Evolutionary conservation across 2,329 filamentous ascomycete species (phyloP), one percentile per base, ranked within the genome.

Genomic region (Neopestalotiopsis rosae): DNA sequence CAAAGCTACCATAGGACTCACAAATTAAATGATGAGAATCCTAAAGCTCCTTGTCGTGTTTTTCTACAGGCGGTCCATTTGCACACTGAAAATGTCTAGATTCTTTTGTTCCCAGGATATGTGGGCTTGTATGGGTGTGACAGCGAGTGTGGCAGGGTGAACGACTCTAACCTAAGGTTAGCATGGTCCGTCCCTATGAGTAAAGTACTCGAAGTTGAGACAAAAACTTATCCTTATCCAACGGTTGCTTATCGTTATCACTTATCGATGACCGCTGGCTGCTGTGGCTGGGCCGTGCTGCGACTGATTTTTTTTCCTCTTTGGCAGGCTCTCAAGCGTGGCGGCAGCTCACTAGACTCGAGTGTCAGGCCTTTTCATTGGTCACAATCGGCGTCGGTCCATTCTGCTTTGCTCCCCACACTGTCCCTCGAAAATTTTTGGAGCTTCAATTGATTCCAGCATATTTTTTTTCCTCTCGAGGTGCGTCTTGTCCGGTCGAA

Each of bases 341-440:
- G 67, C 56, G 63, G 62, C 45, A 68, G 67, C 67, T 68, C 24
- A 7, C 9, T 52, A 52, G 56, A 20, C 56, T 10, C 9, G 28
- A 28, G 45, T 24, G 49, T 45, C 38, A 66, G 32, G 34, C 34
- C 12, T 12, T 14, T 42, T 56, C 45, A 66, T 66, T 66, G 63
- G 63, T 17, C 30, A 38, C 24, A 56, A 52, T 66, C 9, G 5
- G 38, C 45, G 13, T 5, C n/a, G 32, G 17, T 49, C 52, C 42
- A 67, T 67, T 30, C 52, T 59, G 52, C 5, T 38, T 28, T 30
- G 66, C 69, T 71, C 72, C 72, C 72, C 71, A 73, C 72, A 73
- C 42, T 62, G 62, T 13, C 62, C 62, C 72, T 72, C 73, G 73
- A 78, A 78, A 77, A 74, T 67, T 75, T 75, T 77, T 77, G 76